Percentiles rank a stretch among this genome's conserved stretches.
Conservation (phyloP, 805 yeast genomes). For the Wickerhamomyces xylosicus region DNA sequence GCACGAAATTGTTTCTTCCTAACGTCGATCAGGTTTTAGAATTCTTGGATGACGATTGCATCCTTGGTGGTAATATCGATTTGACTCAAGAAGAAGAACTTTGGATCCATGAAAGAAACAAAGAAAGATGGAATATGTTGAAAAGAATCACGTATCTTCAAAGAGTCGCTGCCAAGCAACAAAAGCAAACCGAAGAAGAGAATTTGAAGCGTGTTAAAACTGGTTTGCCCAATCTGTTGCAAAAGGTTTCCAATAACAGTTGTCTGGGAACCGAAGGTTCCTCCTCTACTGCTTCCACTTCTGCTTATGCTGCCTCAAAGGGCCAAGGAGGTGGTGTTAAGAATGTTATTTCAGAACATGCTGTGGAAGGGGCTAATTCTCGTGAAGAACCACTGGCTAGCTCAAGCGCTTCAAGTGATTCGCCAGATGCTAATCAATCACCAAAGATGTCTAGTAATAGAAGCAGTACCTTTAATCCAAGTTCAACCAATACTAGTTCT, state of each 20-base stretch:
- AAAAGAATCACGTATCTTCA: slow-evolving; percentile 65
- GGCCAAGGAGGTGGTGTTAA: not conserved
- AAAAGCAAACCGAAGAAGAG: slow-evolving; percentile 29
- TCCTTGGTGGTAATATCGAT: slow-evolving; percentile 19
- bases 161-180: slow-evolving; percentile 46
- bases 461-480: not conserved
- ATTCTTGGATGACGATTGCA: slow-evolving; percentile 37
- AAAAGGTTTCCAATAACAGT: not conserved
- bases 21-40: slow-evolving; percentile 43
- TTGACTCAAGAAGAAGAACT: slow-evolving; percentile 29
- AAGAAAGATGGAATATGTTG: slow-evolving; percentile 60
- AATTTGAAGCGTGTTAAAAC: slow-evolving; percentile 22
- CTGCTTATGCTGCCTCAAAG: no score
- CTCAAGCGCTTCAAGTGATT: not conserved
- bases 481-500: not conserved
- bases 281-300: not conserved
- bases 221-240: slow-evolving; percentile 7
- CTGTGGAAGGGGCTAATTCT: slow-evolving; percentile 1
- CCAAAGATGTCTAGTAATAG: not conserved
- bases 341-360: slow-evolving; percentile 1
- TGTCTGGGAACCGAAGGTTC: not conserved
- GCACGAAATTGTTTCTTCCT: slow-evolving; percentile 39
- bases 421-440: not conserved
- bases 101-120: slow-evolving; percentile 30
- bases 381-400: not conserved